Conservation (phyloP, 495 filamentous ascomycete species). For the Aspergillus hancockii region DNA sequence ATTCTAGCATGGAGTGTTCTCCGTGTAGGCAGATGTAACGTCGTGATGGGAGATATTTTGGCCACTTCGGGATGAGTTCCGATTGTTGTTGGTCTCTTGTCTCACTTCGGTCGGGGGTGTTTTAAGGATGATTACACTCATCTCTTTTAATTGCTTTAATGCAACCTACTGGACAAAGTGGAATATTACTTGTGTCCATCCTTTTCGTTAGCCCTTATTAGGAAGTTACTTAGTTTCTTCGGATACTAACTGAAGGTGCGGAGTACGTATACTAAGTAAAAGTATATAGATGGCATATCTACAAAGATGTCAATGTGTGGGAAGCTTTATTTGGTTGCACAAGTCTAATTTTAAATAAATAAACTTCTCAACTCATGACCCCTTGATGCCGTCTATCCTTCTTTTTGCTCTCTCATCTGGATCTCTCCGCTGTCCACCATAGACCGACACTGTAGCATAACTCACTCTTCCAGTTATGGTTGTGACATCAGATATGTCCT, state of each 20-base stretch:
- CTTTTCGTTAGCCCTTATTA: neutral
- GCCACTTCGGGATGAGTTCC: constrained; percentile 6
- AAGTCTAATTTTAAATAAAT: constrained; percentile 15
- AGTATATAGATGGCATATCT: neutral
- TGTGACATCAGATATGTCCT: neutral
- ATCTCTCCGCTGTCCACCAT: neutral
- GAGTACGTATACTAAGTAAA: too few species aligned
- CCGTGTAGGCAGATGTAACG: constrained; percentile 15
- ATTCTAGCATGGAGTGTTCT: neutral
- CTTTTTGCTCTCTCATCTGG: neutral
- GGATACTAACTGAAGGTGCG: neutral
- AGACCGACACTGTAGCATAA: neutral
- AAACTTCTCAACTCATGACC: constrained; percentile 9
- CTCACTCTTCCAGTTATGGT: neutral
- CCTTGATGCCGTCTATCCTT: neutral
- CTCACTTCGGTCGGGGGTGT: neutral
- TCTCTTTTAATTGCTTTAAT: neutral
- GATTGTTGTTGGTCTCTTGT: constrained; percentile 1
- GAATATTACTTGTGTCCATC: neutral
- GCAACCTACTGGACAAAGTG: neutral
- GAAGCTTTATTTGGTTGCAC: constrained; percentile 18
- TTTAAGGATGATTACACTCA: neutral
- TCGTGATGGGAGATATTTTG: constrained; percentile 10
- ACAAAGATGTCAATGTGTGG: neutral
- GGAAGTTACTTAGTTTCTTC: neutral